These are phyloP conservation scores for Eucalyptus pauciflora DNA, from an alignment of 345 rosid genomes.

Conservation along the genomic window DNA sequence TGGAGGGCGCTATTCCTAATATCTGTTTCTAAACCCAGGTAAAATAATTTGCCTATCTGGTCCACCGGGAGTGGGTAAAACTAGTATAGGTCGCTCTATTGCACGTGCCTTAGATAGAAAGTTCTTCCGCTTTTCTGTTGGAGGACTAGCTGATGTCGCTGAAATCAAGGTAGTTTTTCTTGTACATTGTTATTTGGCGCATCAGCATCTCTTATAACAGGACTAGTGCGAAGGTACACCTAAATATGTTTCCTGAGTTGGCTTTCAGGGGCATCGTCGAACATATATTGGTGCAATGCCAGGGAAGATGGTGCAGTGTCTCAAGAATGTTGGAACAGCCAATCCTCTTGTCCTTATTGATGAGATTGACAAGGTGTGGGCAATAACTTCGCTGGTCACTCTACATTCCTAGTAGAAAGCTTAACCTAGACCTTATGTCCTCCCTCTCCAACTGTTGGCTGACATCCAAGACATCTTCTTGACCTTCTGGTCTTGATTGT, in stretches of 20 bases:
- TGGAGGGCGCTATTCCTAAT: background rate
- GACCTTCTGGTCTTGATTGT: background rate
- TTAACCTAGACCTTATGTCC: background rate
- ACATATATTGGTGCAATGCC: slow-evolving; percentile 99
- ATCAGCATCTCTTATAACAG: background rate
- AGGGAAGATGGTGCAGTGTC: slow-evolving; percentile 99
- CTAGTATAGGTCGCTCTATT: slow-evolving; percentile 97
- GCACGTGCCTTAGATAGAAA: slow-evolving; percentile 94
- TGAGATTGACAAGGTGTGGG: slow-evolving; percentile 93
- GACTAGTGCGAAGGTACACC: background rate
- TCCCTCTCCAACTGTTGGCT: background rate
- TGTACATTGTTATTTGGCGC: background rate
- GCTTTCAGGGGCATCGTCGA: slow-evolving; percentile 89
- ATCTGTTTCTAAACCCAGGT: slow-evolving; percentile 32
- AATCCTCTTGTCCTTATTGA: slow-evolving; percentile 98
- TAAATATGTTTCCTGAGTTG: background rate
- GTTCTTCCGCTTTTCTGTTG: slow-evolving; percentile 95
- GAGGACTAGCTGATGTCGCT: slow-evolving; percentile 96
- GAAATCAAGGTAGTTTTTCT: slow-evolving; percentile 79
- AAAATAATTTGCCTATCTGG: slow-evolving; percentile 98
- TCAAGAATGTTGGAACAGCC: slow-evolving; percentile 95
- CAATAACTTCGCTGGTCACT: background rate
- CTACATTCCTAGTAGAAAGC: background rate
- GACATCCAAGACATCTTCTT: background rate
- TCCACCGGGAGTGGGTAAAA: slow-evolving; percentile 99